A percentile compares a stretch with the other conserved stretches of the same genome.
These are phyloP conservation scores for Stylonectria norvegica DNA, from an alignment of 2,329 filamentous ascomycete genomes.

Conservation along the genomic window DNA sequence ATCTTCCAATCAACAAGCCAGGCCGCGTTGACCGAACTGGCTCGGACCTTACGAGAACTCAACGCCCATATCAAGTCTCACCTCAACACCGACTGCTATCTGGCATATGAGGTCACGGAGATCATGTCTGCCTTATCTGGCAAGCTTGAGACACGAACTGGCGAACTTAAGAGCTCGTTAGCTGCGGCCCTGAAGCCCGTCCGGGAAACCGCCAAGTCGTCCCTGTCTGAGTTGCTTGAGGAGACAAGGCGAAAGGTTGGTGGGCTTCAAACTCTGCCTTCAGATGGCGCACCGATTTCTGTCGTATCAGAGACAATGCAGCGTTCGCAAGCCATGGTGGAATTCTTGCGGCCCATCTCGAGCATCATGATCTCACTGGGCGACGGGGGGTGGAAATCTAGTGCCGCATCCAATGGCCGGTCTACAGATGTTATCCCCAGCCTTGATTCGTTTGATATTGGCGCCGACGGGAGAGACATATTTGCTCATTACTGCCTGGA, in stretches of 20 bases:
- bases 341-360: conserved; percentile 79
- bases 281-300: conserved; percentile 74
- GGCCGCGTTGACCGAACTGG: conserved; percentile 73
- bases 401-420: conserved; percentile 47
- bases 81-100: conserved; percentile 84
- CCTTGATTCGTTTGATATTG: conserved; percentile 77
- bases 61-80: conserved; percentile 87
- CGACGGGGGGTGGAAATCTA: conserved; percentile 81
- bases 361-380: conserved; percentile 90
- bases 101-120: conserved; percentile 93
- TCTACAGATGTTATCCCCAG: conserved; percentile 65
- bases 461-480: conserved; percentile 81
- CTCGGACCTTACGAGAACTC: conserved; percentile 80
- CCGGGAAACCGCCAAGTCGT: conserved; percentile 85
- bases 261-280: conserved; percentile 63
- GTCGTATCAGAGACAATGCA: conserved; percentile 82
- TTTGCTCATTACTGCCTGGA: conserved; percentile 89
- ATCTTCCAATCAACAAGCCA: conserved; percentile 79
- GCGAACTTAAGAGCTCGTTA: conserved; percentile 78
- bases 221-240: conserved; percentile 77
- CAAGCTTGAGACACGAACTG: conserved; percentile 75
- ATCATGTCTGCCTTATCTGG: conserved; percentile 78
- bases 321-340: conserved; percentile 79
- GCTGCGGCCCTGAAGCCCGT: conserved; percentile 85
- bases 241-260: conserved; percentile 72